Conservation (phyloP, 2,329 filamentous ascomycete species). For the Exophiala oligosperma region DNA sequence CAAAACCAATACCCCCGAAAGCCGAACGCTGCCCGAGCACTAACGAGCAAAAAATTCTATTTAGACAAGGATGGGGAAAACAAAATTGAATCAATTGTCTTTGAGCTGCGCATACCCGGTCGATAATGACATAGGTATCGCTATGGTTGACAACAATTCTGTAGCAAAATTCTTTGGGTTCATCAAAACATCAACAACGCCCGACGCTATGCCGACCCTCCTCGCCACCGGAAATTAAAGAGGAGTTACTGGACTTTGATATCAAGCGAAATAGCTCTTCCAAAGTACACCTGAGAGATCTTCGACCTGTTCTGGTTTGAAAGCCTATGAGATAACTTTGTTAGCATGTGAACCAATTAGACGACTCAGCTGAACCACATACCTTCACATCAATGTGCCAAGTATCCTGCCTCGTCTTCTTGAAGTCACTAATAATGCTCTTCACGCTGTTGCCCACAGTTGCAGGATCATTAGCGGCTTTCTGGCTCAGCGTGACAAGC, state of each 20-base stretch:
- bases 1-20: background rate
- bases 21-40: background rate
- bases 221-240: too few relatives aligned
- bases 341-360: constrained; percentile 26
- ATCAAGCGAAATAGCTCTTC: constrained; percentile 97
- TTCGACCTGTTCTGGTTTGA: constrained; percentile 88
- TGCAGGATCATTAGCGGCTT: constrained; percentile 83
- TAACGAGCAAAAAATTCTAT: background rate
- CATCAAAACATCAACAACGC: background rate
- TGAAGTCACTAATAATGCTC: constrained; percentile 91
- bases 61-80: background rate
- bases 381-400: constrained; percentile 99
- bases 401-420: constrained; percentile 98
- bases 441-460: constrained; percentile 96
- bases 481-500: constrained; percentile 77
- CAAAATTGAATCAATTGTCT: background rate
- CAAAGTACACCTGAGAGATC: constrained; percentile 94
- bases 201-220: constrained; percentile 16
- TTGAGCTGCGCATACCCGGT: background rate
- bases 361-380: constrained; percentile 37
- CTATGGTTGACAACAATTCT: too few relatives aligned
- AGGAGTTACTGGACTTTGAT: too few relatives aligned
- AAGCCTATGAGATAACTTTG: constrained; percentile 58
- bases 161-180: too few relatives aligned
- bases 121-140: too few relatives aligned